Percentiles rank a stretch among this genome's conserved stretches.
phyloP scores from a whole-genome alignment of 2,329 filamentous ascomycete genomes.

The Dothidotthia symphoricarpi region DNA sequence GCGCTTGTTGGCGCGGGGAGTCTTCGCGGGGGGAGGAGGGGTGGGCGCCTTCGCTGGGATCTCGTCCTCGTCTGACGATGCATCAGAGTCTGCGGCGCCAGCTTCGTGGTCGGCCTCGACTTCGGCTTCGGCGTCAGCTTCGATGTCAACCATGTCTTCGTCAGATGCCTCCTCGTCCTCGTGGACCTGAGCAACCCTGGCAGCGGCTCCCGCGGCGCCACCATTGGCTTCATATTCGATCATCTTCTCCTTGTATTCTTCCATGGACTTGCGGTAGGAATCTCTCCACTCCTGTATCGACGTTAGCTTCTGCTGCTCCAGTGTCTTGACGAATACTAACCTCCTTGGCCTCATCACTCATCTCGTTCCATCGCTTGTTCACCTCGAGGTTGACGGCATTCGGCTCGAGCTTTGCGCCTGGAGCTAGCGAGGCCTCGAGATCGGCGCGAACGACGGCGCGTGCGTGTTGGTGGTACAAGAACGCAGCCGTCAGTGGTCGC shows the following conservation, averaged over 20 bases:
- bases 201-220: constrained; percentile 37
- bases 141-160: constrained; percentile 4
- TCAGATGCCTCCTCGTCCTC: constrained; percentile 36
- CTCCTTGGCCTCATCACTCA: constrained; percentile 71
- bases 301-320: not conserved
- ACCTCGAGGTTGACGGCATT: constrained; percentile 87
- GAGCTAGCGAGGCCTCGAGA: constrained; percentile 41
- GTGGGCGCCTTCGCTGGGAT: constrained; percentile 36
- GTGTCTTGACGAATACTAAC: constrained; percentile 42
- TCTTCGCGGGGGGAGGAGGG: constrained; percentile 38
- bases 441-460: constrained; percentile 79
- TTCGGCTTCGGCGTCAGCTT: constrained; percentile 37
- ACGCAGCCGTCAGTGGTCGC: constrained; percentile 89
- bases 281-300: constrained; percentile 40
- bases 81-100: constrained; percentile 44
- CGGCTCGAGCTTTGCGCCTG: constrained; percentile 73
- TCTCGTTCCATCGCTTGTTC: constrained; percentile 78
- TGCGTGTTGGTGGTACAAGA: constrained; percentile 88
- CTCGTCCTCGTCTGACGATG: constrained; percentile 36
- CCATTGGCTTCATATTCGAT: constrained; percentile 55
- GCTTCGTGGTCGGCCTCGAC: constrained; percentile 35
- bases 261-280: constrained; percentile 54
- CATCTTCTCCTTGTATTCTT: constrained; percentile 56
- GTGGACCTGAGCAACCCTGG: constrained; percentile 34
- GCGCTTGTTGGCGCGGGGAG: constrained; percentile 39